A percentile compares a stretch with the other conserved stretches of the same genome.
Evolutionary conservation across 768 basidiomycete genomes (phyloP).

Genomic region (Lentinula detonsa): DNA sequence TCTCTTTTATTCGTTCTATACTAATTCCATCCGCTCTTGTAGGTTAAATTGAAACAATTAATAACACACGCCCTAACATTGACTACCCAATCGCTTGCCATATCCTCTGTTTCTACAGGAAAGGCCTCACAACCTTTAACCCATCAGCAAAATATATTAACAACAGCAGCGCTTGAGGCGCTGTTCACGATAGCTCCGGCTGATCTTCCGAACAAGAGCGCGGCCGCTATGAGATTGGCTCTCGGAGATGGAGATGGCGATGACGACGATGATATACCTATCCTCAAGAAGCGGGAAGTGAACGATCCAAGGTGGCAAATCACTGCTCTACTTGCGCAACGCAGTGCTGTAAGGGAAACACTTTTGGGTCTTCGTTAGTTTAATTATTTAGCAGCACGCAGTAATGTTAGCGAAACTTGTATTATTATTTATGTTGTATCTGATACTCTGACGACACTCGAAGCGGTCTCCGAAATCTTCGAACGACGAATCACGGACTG

Average conservation of each 20-base stretch:
- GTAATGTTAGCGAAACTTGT: too few species aligned
- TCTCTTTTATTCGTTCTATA: background rate
- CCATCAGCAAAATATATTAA: constrained; percentile 42
- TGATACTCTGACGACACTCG: background rate
- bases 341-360: constrained; percentile 48
- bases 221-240: constrained; percentile 68
- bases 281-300: constrained; percentile 49
- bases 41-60: constrained; percentile 82
- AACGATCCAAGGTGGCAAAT: constrained; percentile 70
- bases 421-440: background rate
- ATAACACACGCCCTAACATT: constrained; percentile 76
- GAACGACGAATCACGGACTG: too few species aligned
- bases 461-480: too few species aligned
- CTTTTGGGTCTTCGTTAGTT: background rate
- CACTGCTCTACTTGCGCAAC: constrained; percentile 64
- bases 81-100: constrained; percentile 69
- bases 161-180: constrained; percentile 67
- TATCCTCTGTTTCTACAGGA: constrained; percentile 69
- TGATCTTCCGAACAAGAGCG: constrained; percentile 73
- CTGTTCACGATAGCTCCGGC: constrained; percentile 74
- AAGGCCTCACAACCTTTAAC: constrained; percentile 31
- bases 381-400: background rate
- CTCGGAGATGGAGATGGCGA: constrained; percentile 43
- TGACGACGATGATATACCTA: constrained; percentile 41
- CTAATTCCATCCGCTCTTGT: background rate